A percentile compares a stretch with the other conserved stretches of the same genome.
Evolutionary conservation across 257 asterid species (phyloP).

Genomic region (Salvia splendens): DNA sequence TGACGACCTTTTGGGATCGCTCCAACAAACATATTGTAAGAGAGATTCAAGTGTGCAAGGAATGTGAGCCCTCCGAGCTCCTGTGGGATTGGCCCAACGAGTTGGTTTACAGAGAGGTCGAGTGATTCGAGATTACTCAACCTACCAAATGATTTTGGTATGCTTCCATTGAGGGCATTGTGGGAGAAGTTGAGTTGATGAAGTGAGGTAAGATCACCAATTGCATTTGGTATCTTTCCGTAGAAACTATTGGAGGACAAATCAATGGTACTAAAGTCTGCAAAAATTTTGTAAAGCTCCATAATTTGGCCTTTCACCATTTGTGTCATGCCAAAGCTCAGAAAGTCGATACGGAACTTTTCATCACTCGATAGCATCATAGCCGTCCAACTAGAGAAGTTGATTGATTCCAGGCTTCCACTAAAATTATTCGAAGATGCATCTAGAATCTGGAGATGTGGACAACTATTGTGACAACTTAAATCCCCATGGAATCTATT

Average conservation of each 20-base stretch:
- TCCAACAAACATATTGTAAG: neutral
- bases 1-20: neutral
- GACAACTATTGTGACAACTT: constrained; percentile 28
- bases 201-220: neutral
- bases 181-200: neutral
- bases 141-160: neutral
- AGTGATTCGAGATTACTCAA: neutral
- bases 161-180: neutral
- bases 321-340: neutral
- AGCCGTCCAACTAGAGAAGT: neutral
- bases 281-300: neutral
- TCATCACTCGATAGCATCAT: too few relatives aligned
- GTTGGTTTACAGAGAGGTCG: neutral
- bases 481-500: constrained; percentile 47
- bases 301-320: neutral
- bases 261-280: neutral
- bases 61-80: neutral
- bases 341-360: too few relatives aligned
- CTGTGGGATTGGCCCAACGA: neutral
- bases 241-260: neutral
- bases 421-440: constrained; percentile 27
- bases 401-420: neutral
- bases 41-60: neutral
- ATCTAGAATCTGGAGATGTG: constrained; percentile 32
- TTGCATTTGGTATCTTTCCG: constrained; percentile 1